A percentile compares a stretch with the other conserved stretches of the same genome.
Evolutionary conservation across 495 filamentous ascomycete species (phyloP).

Genomic region (Aspergillus diversus): DNA sequence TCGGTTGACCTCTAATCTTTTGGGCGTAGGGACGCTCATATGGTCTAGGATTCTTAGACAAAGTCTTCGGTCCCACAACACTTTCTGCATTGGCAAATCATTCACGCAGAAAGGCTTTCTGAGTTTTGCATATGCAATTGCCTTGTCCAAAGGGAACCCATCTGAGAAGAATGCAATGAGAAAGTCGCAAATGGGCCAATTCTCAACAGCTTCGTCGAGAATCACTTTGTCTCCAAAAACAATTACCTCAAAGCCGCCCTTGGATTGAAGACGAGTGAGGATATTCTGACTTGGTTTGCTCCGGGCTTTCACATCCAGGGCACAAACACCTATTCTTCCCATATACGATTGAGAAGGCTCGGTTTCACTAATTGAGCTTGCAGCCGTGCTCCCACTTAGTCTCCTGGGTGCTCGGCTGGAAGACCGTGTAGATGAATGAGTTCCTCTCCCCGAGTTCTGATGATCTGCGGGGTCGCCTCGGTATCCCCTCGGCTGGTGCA

Average conservation of each 20-base stretch:
- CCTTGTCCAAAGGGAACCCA: conserved; percentile 96
- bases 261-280: conserved; percentile 83
- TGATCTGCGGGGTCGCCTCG: conserved; percentile 32
- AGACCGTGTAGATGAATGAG: conserved; percentile 60
- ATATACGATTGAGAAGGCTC: conserved; percentile 41
- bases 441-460: conserved; percentile 26
- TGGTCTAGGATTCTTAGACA: conserved; percentile 86
- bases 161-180: conserved; percentile 97
- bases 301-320: conserved; percentile 91
- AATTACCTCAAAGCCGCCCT: conserved; percentile 91
- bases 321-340: conserved; percentile 88
- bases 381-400: conserved; percentile 74
- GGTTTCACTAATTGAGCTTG: conserved; percentile 62
- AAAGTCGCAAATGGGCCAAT: conserved; percentile 77
- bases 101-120: conserved; percentile 97
- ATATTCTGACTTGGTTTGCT: conserved; percentile 97
- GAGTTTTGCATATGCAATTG: conserved; percentile 88
- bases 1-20: conserved; percentile 88
- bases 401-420: conserved; percentile 74
- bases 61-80: conserved; percentile 92
- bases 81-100: conserved; percentile 96
- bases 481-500: conserved; percentile 23
- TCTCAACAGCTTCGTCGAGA: conserved; percentile 79
- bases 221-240: conserved; percentile 99
- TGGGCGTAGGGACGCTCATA: conserved; percentile 85